phyloP scores from a whole-genome alignment of 345 rosid species.

The Bruguiera sexangula region DNA sequence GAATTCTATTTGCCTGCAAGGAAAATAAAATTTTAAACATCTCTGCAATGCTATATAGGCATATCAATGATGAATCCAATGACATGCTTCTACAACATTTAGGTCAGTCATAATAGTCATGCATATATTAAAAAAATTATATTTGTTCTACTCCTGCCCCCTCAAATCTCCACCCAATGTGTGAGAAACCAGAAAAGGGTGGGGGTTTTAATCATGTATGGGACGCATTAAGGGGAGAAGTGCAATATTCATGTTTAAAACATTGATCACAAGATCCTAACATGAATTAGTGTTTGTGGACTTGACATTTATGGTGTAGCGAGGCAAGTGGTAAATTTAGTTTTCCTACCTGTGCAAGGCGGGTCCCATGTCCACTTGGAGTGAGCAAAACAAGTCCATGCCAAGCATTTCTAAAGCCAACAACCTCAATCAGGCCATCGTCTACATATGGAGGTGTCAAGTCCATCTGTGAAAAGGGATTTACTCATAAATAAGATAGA shows the following conservation, averaged over 20 bases:
- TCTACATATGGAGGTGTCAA: conserved; percentile 46
- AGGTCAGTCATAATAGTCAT: no score
- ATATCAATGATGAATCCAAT: not conserved
- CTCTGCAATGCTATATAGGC: not conserved
- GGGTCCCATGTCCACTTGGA: conserved; percentile 48
- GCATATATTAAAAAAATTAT: no score
- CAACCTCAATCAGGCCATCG: conserved; percentile 46
- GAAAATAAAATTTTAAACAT: not conserved
- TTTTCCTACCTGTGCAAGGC: conserved; percentile 44
- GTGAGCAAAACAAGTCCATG: conserved; percentile 44
- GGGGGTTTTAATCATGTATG: no score
- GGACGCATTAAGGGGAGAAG: no score
- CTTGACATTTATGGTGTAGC: not conserved
- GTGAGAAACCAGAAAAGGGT: no score
- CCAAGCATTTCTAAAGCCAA: conserved; percentile 51
- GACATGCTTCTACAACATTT: not conserved
- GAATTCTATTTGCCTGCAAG: conserved; percentile 48
- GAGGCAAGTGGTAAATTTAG: not conserved
- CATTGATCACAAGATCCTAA: no score
- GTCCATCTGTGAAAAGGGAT: conserved; percentile 29
- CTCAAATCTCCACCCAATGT: no score
- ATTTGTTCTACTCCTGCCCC: no score
- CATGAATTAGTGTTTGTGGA: no score
- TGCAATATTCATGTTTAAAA: no score
- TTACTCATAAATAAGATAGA: not conserved